phyloP scores from a whole-genome alignment of 148 eudicot species.

The Salicornia ramosissima region DNA sequence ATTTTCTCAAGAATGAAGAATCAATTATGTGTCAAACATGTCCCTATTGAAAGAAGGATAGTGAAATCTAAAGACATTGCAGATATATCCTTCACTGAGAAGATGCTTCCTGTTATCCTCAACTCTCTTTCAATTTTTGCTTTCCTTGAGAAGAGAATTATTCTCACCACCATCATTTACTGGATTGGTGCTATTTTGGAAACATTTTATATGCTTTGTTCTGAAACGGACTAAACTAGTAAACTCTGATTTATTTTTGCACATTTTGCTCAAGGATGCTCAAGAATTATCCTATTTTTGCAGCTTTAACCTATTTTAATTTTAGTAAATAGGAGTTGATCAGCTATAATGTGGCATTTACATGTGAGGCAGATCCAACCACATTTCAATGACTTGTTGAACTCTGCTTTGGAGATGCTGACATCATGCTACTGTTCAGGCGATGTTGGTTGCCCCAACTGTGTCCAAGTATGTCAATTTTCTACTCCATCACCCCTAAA shows the following conservation, averaged over 20 bases:
- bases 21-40: not conserved
- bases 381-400: constrained; percentile 59
- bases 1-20: constrained; percentile 1
- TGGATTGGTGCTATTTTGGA: not conserved
- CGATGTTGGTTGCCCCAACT: constrained; percentile 85
- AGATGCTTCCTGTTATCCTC: not conserved
- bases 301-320: not conserved
- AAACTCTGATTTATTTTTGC: not conserved
- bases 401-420: constrained; percentile 79
- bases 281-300: not conserved
- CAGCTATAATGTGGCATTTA: constrained; percentile 9
- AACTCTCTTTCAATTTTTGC: not conserved
- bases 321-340: not conserved
- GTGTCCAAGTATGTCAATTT: constrained; percentile 57
- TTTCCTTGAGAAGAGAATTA: not conserved
- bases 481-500: too few relatives aligned
- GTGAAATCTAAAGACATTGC: not conserved
- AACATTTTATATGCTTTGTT: not conserved
- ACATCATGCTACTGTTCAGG: constrained; percentile 66
- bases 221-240: not conserved
- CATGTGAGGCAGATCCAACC: constrained; percentile 54
- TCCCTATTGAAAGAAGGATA: not conserved
- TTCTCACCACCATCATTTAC: not conserved
- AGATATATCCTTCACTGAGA: not conserved
- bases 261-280: too few relatives aligned